These are phyloP conservation scores for Diaporthe sp. DNA, from an alignment of 2,329 filamentous ascomycete genomes.

Conservation along the genomic window DNA sequence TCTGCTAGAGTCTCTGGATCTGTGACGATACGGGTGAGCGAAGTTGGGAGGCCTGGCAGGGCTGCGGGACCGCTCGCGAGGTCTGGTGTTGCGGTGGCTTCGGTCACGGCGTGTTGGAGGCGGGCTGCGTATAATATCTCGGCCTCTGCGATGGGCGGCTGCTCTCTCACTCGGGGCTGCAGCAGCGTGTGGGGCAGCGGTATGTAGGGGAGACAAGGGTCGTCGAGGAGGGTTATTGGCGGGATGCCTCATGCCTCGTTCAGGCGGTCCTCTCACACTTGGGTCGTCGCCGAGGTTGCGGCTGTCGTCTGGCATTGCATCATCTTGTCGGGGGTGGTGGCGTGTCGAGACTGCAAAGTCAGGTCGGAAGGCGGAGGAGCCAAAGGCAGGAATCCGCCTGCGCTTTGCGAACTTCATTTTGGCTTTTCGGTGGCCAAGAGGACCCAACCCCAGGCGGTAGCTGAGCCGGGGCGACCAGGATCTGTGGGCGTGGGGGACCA, in stretches of 20 bases:
- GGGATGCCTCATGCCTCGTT: constrained; percentile 50
- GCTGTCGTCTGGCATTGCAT: constrained; percentile 59
- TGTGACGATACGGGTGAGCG: constrained; percentile 54
- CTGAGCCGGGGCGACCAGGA: constrained; percentile 35
- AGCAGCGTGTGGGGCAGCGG: constrained; percentile 47
- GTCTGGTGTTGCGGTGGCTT: constrained; percentile 45
- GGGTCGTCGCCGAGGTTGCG: constrained; percentile 51
- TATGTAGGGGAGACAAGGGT: constrained; percentile 48
- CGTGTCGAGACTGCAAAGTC: constrained; percentile 41
- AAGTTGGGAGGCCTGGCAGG: constrained; percentile 48
- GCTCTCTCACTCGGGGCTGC: constrained; percentile 33
- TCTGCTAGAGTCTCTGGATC: constrained; percentile 56
- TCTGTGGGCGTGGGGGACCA: constrained; percentile 33
- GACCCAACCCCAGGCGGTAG: constrained; percentile 35
- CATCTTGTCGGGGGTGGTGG: constrained; percentile 51
- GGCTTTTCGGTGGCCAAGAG: constrained; percentile 47
- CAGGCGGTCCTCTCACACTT: constrained; percentile 54
- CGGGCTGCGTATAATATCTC: constrained; percentile 44
- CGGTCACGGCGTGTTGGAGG: constrained; percentile 44
- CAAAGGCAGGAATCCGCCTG: constrained; percentile 41
- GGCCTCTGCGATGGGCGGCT: constrained; percentile 41
- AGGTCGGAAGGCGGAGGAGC: constrained; percentile 20
- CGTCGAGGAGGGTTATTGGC: constrained; percentile 45
- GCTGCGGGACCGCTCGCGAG: constrained; percentile 50
- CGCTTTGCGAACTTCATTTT: constrained; percentile 50